phyloP scores from a whole-genome alignment of 495 filamentous ascomycete genomes.

The Emericellopsis terricola region DNA sequence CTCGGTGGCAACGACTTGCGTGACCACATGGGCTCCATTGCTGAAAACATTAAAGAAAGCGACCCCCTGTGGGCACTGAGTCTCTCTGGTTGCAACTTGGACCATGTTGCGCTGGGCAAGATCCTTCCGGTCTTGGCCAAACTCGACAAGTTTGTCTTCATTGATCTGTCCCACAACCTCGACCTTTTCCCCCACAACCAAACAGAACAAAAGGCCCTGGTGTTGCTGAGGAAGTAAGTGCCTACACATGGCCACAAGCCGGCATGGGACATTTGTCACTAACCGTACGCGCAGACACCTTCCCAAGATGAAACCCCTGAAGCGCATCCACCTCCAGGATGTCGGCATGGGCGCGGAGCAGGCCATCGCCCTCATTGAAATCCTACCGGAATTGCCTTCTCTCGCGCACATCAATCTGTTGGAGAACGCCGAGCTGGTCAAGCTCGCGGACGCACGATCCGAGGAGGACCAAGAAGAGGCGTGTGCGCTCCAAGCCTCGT shows the following conservation, averaged over 20 bases:
- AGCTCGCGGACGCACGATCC: constrained; percentile 45
- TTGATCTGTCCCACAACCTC: constrained; percentile 82
- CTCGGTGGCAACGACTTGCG: constrained; percentile 75
- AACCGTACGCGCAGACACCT: constrained; percentile 35
- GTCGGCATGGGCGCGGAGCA: constrained; percentile 76
- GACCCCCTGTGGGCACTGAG: constrained; percentile 64
- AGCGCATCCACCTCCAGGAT: constrained; percentile 74
- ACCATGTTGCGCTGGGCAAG: constrained; percentile 46
- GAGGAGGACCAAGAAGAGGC: constrained; percentile 77
- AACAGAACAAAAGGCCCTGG: constrained; percentile 52
- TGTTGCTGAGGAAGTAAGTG: constrained; percentile 47
- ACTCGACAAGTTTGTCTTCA: constrained; percentile 63
- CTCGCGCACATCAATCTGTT: constrained; percentile 78
- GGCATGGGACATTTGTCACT: neutral
- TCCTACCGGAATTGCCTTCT: constrained; percentile 67
- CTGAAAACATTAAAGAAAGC: constrained; percentile 39
- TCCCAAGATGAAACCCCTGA: constrained; percentile 61
- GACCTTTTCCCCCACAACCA: constrained; percentile 70
- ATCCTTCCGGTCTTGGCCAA: constrained; percentile 57
- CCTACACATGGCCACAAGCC: constrained; percentile 4
- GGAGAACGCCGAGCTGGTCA: constrained; percentile 57
- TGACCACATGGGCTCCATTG: constrained; percentile 50
- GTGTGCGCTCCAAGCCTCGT: constrained; percentile 79
- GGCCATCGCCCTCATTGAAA: constrained; percentile 73
- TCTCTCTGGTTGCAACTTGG: constrained; percentile 73